Base-by-base conservation (phyloP, 2,329 filamentous ascomycete species). In the Hypocrella siamensis region DNA sequence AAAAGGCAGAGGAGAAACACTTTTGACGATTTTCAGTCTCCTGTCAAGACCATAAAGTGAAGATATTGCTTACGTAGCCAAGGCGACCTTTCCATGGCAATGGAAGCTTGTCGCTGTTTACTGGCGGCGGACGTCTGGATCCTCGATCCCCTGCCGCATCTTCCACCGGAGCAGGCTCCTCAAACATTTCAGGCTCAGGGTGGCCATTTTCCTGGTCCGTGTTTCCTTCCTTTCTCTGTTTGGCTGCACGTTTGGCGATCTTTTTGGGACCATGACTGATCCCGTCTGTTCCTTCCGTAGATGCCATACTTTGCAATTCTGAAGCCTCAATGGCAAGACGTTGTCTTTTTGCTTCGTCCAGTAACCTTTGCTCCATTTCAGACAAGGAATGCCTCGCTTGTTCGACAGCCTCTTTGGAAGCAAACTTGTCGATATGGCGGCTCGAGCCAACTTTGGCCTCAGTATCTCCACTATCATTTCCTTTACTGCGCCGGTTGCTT, bases 81-180 rank as follows among this genome's bases (percentile, higher is more conserved):
- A 94, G 51, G 18, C 86, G 70, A 1, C 88, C 88, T 55, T 78
- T 84, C 86, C 86, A 94, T 1, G 86, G 88, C 16, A 94, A 53
- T 17, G 88, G 88, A 15, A 94, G 62, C 45, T 77, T 82, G 40
- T 71, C 70, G 47, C 84, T 93, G 46, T 94, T 80, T 12, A 93
- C 74, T 0, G 85, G 72, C 6, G 84, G 83, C 10, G 78, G 69
- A 34, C 83, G 63, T 30, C 42, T 50, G 3, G 59, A 56, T 1
- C 54, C 57, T n/a, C 57, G 49, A 9, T 59, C 52, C 1, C 43
- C 36, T 19, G 12, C 25, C 25, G 33, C 33, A 17, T 30, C 33
- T 5, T 29, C 35, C 31, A 29, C 4, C 5, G 19, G 5, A 14
- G 16, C 12, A 18, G 16, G 15, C 14, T 35, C 28, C 6, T 22